Conservation (phyloP, 768 basidiomycete species). For the Paxillus ammoniavirescens region DNA sequence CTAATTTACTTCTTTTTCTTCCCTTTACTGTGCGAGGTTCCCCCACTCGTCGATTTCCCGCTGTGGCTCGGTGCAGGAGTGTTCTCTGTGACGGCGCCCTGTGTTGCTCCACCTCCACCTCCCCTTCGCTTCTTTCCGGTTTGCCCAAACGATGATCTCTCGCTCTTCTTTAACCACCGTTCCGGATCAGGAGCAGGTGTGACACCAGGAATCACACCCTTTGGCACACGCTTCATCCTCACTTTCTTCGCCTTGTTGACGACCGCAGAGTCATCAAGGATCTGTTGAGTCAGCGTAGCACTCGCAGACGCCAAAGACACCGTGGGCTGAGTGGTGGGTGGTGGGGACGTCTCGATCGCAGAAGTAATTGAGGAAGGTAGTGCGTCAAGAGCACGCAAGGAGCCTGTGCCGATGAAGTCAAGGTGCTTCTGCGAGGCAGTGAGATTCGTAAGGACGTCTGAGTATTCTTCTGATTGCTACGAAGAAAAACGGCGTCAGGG, state of each 20-base stretch:
- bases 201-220: conserved; percentile 73
- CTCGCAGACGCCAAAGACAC: conserved; percentile 24
- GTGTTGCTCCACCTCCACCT: conserved; percentile 63
- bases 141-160: conserved; percentile 56
- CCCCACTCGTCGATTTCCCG: conserved; percentile 37
- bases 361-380: conserved; percentile 51
- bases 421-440: conserved; percentile 78
- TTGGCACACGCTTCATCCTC: conserved; percentile 66
- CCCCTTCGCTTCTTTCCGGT: conserved; percentile 53
- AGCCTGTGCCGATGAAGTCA: conserved; percentile 77
- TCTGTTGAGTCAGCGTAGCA: conserved; percentile 24
- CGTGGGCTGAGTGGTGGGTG: conserved; percentile 46
- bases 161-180: conserved; percentile 86
- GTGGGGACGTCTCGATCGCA: conserved; percentile 60
- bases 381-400: conserved; percentile 59
- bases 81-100: conserved; percentile 47
- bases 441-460: conserved; percentile 85
- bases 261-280: conserved; percentile 35
- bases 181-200: conserved; percentile 85
- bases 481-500: conserved; percentile 6
- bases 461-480: conserved; percentile 83
- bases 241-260: conserved; percentile 46
- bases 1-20: conserved; percentile 67
- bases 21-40: conserved; percentile 43
- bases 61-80: conserved; percentile 20